These are phyloP conservation scores for Laburnicola sp. DNA, from an alignment of 2,329 filamentous ascomycete species.

Conservation along the genomic window DNA sequence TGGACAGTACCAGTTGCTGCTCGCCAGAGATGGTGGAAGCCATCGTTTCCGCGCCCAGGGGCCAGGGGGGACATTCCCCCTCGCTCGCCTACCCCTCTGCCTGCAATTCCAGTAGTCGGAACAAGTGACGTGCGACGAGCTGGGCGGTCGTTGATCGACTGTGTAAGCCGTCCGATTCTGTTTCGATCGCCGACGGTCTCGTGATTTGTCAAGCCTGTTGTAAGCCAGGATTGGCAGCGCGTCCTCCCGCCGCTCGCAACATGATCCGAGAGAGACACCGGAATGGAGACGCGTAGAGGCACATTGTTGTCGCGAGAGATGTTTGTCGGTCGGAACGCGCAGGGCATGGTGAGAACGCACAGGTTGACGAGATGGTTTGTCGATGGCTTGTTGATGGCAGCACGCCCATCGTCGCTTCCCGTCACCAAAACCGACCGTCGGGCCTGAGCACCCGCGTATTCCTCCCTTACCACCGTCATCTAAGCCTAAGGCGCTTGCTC, in stretches of 20 bases:
- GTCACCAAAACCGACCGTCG: constrained; percentile 2
- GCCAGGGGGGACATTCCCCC: too few species aligned
- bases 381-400: background rate
- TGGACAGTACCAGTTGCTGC: background rate
- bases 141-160: background rate
- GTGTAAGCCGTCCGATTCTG: constrained; percentile 5
- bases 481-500: constrained; percentile 1
- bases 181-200: constrained; percentile 19
- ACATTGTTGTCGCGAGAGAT: too few species aligned
- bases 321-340: too few species aligned
- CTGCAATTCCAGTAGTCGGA: background rate
- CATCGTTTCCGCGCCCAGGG: background rate
- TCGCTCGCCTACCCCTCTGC: background rate
- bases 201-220: constrained; percentile 18
- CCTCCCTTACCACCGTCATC: constrained; percentile 14
- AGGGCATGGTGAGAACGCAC: background rate
- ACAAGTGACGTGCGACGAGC: background rate
- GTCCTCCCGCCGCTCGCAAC: background rate
- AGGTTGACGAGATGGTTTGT: background rate
- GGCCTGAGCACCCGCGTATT: constrained; percentile 13
- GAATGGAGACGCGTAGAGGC: background rate
- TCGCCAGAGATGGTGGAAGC: background rate
- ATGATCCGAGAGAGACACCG: background rate
- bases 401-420: constrained; percentile 18
- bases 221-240: constrained; percentile 13